A percentile compares a stretch with the other conserved stretches of the same genome.
Evolutionary conservation across 305 asterid genomes (phyloP).

Genomic region (Solanum chacoense): DNA sequence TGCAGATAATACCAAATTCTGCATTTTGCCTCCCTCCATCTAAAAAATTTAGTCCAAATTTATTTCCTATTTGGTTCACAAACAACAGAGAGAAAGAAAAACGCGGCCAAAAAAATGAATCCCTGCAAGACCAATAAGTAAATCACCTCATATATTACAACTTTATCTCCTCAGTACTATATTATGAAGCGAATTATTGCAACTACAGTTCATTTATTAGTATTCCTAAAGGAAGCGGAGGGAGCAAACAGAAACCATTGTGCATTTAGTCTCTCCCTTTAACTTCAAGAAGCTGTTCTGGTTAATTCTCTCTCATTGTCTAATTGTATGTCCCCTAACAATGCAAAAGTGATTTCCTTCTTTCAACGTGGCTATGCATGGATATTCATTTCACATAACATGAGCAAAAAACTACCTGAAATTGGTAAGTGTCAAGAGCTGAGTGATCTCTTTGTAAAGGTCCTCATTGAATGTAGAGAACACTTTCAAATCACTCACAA

Average conservation of each 20-base stretch:
- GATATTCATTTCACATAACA: conserved; percentile 2
- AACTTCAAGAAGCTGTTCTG: not conserved
- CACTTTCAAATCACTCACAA: conserved; percentile 73
- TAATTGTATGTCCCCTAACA: not conserved
- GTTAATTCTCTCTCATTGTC: not conserved
- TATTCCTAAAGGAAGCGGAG: not conserved
- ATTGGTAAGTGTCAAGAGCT: conserved; percentile 63
- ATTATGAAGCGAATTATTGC: not conserved
- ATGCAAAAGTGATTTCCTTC: not conserved
- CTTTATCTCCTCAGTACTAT: not conserved
- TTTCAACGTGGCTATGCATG: not conserved
- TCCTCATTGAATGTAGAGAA: conserved; percentile 76
- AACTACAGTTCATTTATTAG: not conserved
- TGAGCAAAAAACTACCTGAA: conserved; percentile 45
- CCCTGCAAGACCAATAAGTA: not conserved
- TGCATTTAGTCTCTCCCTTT: not conserved
- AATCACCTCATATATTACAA: not conserved
- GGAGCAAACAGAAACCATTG: not conserved
- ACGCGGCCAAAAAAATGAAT: not conserved
- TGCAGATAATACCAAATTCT: not conserved
- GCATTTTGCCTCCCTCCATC: not conserved
- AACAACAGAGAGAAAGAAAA: not conserved
- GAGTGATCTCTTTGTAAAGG: conserved; percentile 71
- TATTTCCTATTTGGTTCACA: not conserved
- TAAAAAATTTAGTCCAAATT: not conserved